Base-by-base conservation (phyloP, 495 filamentous ascomycete genomes). In the Xylona heveae region DNA sequence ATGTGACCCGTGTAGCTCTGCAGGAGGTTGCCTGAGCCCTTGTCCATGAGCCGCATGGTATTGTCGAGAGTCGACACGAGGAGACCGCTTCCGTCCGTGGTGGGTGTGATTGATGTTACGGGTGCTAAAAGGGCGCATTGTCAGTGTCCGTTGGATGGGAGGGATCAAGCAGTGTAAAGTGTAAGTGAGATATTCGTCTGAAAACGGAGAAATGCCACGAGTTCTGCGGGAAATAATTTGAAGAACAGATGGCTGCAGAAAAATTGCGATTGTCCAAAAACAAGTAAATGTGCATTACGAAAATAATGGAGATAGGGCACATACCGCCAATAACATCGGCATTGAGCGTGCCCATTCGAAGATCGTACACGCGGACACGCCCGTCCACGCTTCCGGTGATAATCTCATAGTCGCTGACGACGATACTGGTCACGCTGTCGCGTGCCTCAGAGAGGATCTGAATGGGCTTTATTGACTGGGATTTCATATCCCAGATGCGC, bases 311-410 rank as follows among this genome's bases (percentile, higher is more conserved):
- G n/a, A n/a, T n/a, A n/a, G n/a, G n/a, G 15, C n/a, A 32, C 35
- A 52, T 58, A 31, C 64, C 54, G 19, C 71, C 68, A 32, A 82
- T 43, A 6, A 83, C 68, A 55, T 97, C 88, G 3, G 71, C 68
- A 10, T 66, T 64, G 12, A 74, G 58, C 40, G 57, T 55, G 0
- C 88, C 90, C 65, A 69, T 78, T 17, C 83, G 62, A n/a, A 94
- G 43, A 55, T 97, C 88, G 52, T 97, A 95, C 26, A 64, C 55
- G 35, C 90, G 62, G 5, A 83, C 63, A 39, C 74, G 62, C 13
- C 83, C 88, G 52, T 97, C 88, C 22, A 93, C 84, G 48, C 80
- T 82, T 0, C 78, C 85, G 4, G 58, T 59, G 3, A 71, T 40
- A 37, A 88, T 63, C 52, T 77, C 69, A 9, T 49, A 43, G 3